Evolutionary conservation across 108 stramenopile genomes (phyloP).

Genomic region (Skeletonema menzelii): DNA sequence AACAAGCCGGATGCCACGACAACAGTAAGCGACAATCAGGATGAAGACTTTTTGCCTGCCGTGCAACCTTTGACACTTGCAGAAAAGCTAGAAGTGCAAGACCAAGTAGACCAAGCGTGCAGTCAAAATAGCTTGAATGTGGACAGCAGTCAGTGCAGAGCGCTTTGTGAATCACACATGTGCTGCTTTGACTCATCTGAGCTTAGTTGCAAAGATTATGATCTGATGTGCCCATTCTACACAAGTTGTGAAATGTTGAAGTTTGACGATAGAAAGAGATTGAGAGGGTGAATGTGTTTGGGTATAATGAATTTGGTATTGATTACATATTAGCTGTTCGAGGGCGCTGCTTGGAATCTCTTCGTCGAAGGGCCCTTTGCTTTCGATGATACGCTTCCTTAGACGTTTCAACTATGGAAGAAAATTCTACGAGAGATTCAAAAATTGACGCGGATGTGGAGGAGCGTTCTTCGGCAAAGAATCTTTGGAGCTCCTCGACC

Average conservation of each 20-base stretch:
- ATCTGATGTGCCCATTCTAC: not conserved
- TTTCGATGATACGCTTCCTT: constrained; percentile 9
- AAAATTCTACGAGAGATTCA: constrained; percentile 25
- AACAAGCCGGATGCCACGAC: not conserved
- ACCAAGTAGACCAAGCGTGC: not conserved
- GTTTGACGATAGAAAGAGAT: not conserved
- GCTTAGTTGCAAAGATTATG: not conserved
- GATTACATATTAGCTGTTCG: constrained; percentile 1
- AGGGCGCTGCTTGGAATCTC: not conserved
- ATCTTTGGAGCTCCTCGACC: constrained; percentile 17
- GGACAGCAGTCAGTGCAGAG: not conserved
- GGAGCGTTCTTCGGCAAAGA: constrained; percentile 44
- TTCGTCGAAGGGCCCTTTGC: constrained; percentile 7
- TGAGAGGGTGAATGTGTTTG: not conserved
- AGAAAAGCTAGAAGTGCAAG: not conserved
- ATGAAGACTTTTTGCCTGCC: not conserved
- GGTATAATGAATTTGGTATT: not conserved
- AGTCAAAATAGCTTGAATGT: not conserved
- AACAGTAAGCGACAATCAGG: not conserved
- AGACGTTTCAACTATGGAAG: constrained; percentile 26
- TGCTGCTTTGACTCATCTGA: not conserved
- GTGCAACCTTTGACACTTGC: not conserved
- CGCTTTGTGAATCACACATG: not conserved
- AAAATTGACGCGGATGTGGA: constrained; percentile 37
- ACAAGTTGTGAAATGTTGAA: not conserved